Evolutionary conservation across 352 stramenopile species (phyloP).

Genomic region (Phytopythium aichiense): DNA sequence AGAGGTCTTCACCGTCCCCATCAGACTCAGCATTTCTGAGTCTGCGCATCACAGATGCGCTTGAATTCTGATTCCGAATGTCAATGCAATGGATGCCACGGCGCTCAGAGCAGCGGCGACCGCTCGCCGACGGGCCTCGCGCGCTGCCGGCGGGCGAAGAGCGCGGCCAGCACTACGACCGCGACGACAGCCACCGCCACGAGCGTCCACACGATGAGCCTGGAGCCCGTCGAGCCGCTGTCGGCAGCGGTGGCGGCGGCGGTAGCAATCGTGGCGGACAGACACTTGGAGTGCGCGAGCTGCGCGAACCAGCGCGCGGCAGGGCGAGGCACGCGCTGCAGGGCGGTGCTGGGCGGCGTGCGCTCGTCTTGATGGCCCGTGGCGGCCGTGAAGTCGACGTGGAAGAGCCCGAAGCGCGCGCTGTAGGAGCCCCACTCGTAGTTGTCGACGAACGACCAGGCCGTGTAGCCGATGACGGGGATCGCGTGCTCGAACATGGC

Average conservation of each 20-base stretch:
- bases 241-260: background rate
- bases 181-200: too few relatives aligned
- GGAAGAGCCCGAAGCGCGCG: conserved; percentile 42
- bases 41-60: background rate
- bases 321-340: conserved; percentile 23
- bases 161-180: too few relatives aligned
- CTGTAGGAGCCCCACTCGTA: conserved; percentile 24
- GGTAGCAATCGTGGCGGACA: background rate
- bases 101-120: too few relatives aligned
- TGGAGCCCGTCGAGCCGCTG: too few relatives aligned
- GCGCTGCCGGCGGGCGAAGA: too few relatives aligned
- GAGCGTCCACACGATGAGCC: too few relatives aligned
- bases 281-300: conserved; percentile 30
- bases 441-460: conserved; percentile 29
- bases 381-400: conserved; percentile 32
- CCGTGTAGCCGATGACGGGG: conserved; percentile 17
- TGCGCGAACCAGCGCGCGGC: conserved; percentile 28
- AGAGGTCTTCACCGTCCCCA: background rate
- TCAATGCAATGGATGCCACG: too few relatives aligned
- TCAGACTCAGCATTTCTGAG: background rate
- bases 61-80: too few relatives aligned
- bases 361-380: conserved; percentile 22
- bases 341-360: conserved; percentile 11
- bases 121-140: too few relatives aligned
- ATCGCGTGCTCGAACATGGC: conserved; percentile 7